phyloP scores from a whole-genome alignment of 352 stramenopile genomes.

The Chrysophaeum taylorii region DNA sequence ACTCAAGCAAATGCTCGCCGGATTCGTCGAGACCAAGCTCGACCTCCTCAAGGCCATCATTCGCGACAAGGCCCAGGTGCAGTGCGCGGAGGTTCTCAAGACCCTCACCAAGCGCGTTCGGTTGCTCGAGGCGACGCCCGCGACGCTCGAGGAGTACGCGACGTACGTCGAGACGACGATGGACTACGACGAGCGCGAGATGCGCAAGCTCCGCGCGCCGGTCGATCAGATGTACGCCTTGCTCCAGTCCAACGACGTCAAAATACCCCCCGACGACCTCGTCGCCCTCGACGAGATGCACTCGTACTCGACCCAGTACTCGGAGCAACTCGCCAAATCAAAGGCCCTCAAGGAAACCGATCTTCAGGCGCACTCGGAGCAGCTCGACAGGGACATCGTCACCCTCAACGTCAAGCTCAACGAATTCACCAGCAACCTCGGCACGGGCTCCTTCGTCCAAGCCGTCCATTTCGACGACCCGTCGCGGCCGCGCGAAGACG shows the following conservation, averaged over 20 bases:
- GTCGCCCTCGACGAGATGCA: conserved; percentile 64
- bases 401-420: conserved; percentile 76
- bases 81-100: conserved; percentile 69
- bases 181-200: conserved; percentile 10
- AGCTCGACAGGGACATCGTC: conserved; percentile 79
- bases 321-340: conserved; percentile 67
- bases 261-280: conserved; percentile 79
- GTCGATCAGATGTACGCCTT: conserved; percentile 70
- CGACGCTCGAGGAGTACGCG: conserved; percentile 59
- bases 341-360: conserved; percentile 65
- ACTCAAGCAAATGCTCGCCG: conserved; percentile 79
- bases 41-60: conserved; percentile 79
- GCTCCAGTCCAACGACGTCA: conserved; percentile 72
- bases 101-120: conserved; percentile 78
- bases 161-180: neutral
- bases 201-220: neutral
- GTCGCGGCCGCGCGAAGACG: conserved; percentile 28
- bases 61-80: conserved; percentile 67
- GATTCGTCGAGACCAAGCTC: conserved; percentile 76
- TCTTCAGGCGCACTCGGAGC: conserved; percentile 74
- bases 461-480: conserved; percentile 68
- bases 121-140: conserved; percentile 59
- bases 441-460: conserved; percentile 72
- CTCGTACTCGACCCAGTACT: conserved; percentile 67
- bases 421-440: conserved; percentile 54